phyloP scores from a whole-genome alignment of 108 stramenopile genomes.

The Skeletonema potamos region DNA sequence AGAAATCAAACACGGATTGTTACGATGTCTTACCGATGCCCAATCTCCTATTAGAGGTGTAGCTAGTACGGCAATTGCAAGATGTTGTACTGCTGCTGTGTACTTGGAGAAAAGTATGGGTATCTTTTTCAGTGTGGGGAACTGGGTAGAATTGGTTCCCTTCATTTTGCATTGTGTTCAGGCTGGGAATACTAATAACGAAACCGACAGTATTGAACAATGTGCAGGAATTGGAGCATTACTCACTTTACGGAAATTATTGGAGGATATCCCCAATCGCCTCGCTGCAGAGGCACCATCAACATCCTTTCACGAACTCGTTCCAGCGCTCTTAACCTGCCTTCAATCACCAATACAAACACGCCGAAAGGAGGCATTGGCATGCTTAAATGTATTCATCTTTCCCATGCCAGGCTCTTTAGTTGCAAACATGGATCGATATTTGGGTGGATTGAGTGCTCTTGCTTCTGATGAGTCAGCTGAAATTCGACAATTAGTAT shows the following conservation, averaged over 20 bases:
- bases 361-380: slow-evolving; percentile 47
- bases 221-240: slow-evolving; percentile 51
- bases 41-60: slow-evolving; percentile 38
- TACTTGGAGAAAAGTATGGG: slow-evolving; percentile 15
- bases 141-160: slow-evolving; percentile 40
- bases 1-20: slow-evolving; percentile 48
- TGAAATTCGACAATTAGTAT: slow-evolving; percentile 78
- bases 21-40: slow-evolving; percentile 41
- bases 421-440: slow-evolving; percentile 78
- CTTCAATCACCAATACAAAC: slow-evolving; percentile 34
- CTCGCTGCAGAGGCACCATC: slow-evolving; percentile 30
- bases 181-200: slow-evolving; percentile 5
- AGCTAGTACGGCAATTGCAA: slow-evolving; percentile 33
- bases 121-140: slow-evolving; percentile 1
- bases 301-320: slow-evolving; percentile 56
- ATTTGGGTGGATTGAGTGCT: slow-evolving; percentile 61
- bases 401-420: slow-evolving; percentile 66
- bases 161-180: slow-evolving; percentile 35
- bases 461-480: slow-evolving; percentile 67
- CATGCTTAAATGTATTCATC: slow-evolving; percentile 62
- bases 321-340: slow-evolving; percentile 61
- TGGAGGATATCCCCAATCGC: slow-evolving; percentile 78
- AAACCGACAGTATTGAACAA: slow-evolving; percentile 6
- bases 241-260: slow-evolving; percentile 66
- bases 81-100: slow-evolving; percentile 34